These are phyloP conservation scores for Hemileia vastatrix DNA, from an alignment of 1,284 basidiomycete species.

Conservation along the genomic window DNA sequence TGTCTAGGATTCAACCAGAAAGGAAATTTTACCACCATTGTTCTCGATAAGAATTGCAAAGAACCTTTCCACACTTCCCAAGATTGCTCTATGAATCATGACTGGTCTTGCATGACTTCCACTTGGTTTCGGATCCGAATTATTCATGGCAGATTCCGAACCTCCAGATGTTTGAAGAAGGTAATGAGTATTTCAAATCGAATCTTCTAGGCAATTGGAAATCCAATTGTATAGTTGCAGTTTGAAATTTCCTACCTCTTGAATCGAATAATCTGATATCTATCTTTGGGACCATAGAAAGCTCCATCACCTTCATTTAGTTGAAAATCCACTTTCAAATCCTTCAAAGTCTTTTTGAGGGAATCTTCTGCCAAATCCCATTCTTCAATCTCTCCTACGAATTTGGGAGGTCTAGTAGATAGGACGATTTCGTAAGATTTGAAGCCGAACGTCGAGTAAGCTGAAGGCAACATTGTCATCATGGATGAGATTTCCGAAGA, in stretches of 20 bases:
- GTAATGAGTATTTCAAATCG: constrained; percentile 31
- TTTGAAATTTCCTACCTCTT: constrained; percentile 37
- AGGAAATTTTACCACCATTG: constrained; percentile 38
- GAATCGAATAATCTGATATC: constrained; percentile 41
- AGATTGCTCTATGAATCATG: constrained; percentile 43
- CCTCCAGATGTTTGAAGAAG: constrained; percentile 17
- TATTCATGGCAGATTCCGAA: not conserved
- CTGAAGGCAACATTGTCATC: constrained; percentile 39
- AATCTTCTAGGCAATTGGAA: constrained; percentile 42
- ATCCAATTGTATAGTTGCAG: constrained; percentile 43
- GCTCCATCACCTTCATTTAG: constrained; percentile 40
- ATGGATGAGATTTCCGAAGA: constrained; percentile 34
- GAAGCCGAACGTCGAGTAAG: constrained; percentile 41
- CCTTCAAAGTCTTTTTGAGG: constrained; percentile 28
- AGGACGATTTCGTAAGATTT: constrained; percentile 38
- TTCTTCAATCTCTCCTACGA: constrained; percentile 31
- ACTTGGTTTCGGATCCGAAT: not conserved
- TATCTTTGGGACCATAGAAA: constrained; percentile 43
- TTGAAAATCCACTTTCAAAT: constrained; percentile 28
- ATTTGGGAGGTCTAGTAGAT: constrained; percentile 37
- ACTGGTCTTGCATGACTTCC: constrained; percentile 29
- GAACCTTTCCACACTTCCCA: constrained; percentile 42
- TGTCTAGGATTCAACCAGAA: constrained; percentile 41
- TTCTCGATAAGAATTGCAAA: constrained; percentile 41
- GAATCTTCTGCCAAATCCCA: constrained; percentile 38